A percentile compares a stretch with the other conserved stretches of the same genome.
phyloP scores from a whole-genome alignment of 2,329 filamentous ascomycete species.

The Rhinocladiella similis region DNA sequence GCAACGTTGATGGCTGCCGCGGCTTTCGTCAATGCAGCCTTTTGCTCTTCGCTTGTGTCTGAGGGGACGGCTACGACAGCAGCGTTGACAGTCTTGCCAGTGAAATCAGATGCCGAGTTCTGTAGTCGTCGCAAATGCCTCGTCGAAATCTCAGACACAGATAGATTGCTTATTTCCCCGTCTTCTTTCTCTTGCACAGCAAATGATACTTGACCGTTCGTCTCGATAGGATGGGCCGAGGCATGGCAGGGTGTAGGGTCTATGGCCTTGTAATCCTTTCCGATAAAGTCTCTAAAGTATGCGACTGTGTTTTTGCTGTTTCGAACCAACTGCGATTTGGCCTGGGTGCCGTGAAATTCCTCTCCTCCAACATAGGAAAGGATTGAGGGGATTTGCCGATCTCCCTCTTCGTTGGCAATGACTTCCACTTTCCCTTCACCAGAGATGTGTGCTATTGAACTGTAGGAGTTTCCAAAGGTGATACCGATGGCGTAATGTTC shows the following conservation, averaged over 20 bases:
- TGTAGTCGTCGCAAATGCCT: slow-evolving; percentile 81
- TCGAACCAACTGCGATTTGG: slow-evolving; percentile 88
- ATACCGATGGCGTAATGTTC: slow-evolving; percentile 81
- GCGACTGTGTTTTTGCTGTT: slow-evolving; percentile 92
- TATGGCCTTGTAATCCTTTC: slow-evolving; percentile 94
- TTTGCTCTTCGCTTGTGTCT: slow-evolving; percentile 87
- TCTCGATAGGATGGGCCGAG: slow-evolving; percentile 82
- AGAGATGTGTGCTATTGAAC: slow-evolving; percentile 88
- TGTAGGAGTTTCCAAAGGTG: slow-evolving; percentile 97
- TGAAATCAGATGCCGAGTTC: slow-evolving; percentile 82
- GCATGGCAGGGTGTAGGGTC: slow-evolving; percentile 94
- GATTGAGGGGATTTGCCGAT: slow-evolving; percentile 93
- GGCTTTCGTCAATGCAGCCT: slow-evolving; percentile 73
- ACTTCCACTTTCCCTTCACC: slow-evolving; percentile 91
- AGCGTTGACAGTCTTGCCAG: slow-evolving; percentile 91
- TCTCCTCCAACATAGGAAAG: slow-evolving; percentile 94
- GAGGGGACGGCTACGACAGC: slow-evolving; percentile 93
- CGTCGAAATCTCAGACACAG: slow-evolving; percentile 78
- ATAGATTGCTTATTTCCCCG: slow-evolving; percentile 67
- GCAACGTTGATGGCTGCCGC: slow-evolving; percentile 81
- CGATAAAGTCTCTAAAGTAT: slow-evolving; percentile 94
- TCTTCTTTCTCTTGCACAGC: slow-evolving; percentile 73
- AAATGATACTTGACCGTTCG: slow-evolving; percentile 73
- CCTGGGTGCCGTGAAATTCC: slow-evolving; percentile 94
- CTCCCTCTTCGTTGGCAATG: slow-evolving; percentile 98